phyloP scores from a whole-genome alignment of 805 yeast genomes.

The Saturnispora hagleri region DNA sequence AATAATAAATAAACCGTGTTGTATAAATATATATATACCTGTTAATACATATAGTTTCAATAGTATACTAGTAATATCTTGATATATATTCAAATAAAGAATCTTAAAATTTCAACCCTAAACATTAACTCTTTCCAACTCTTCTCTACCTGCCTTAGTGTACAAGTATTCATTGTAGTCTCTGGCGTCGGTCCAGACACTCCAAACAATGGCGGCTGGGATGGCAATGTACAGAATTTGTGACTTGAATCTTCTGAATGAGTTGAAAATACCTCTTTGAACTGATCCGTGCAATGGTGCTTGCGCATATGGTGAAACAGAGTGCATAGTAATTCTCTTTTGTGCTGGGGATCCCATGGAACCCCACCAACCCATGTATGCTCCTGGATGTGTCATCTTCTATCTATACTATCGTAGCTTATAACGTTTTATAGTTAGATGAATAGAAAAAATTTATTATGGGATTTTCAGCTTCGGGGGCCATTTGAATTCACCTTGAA shows the following conservation, averaged over 20 bases:
- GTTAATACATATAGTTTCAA: neutral
- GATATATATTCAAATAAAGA: neutral
- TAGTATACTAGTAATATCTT: neutral
- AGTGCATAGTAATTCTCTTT: constrained; percentile 77
- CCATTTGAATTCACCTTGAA: neutral
- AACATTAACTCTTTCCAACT: constrained; percentile 57
- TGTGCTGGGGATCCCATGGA: constrained; percentile 77
- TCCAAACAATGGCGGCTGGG: constrained; percentile 78
- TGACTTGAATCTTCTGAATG: constrained; percentile 84
- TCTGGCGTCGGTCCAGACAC: constrained; percentile 78
- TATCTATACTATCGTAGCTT: neutral
- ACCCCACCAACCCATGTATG: constrained; percentile 99
- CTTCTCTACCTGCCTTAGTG: constrained; percentile 97
- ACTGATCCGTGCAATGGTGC: constrained; percentile 82
- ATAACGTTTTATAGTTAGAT: neutral
- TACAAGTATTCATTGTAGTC: constrained; percentile 89
- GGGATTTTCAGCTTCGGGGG: neutral
- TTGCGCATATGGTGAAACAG: constrained; percentile 91
- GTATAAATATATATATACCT: neutral
- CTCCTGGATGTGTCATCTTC: constrained; percentile 39
- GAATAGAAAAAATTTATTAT: neutral
- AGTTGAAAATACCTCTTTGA: constrained; percentile 83
- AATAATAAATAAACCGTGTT: neutral
- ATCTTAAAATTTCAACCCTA: constrained; percentile 10
- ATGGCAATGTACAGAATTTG: constrained; percentile 70